Evolutionary conservation across 352 stramenopile genomes (phyloP).

Genomic region (Globisporangium paroecandrum): DNA sequence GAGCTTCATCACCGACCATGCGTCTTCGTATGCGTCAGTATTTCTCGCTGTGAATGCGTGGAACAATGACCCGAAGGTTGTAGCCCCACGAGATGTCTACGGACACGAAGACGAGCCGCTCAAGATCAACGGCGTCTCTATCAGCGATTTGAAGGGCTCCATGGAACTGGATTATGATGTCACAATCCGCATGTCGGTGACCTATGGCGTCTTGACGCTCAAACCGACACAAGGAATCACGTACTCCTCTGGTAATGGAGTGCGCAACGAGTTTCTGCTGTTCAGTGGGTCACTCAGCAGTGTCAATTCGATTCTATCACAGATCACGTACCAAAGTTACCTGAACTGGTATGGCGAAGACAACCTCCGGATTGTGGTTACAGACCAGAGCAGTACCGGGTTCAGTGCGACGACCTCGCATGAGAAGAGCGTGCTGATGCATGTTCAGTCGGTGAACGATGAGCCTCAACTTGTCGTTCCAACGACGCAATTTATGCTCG

Average conservation of each 20-base stretch:
- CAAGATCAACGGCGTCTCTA: constrained; percentile 34
- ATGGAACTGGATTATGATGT: constrained; percentile 65
- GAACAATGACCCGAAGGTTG: constrained; percentile 67
- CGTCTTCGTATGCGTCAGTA: constrained; percentile 61
- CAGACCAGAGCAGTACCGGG: constrained; percentile 62
- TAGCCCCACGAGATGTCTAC: constrained; percentile 27
- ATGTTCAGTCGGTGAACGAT: constrained; percentile 62
- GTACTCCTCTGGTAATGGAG: constrained; percentile 45
- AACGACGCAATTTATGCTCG: constrained; percentile 40
- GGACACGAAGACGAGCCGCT: constrained; percentile 51
- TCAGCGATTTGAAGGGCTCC: constrained; percentile 44
- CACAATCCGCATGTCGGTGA: constrained; percentile 48
- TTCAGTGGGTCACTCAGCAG: constrained; percentile 58
- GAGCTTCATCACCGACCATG: constrained; percentile 66
- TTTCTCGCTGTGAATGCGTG: constrained; percentile 66
- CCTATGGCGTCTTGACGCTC: constrained; percentile 52
- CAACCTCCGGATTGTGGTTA: constrained; percentile 44
- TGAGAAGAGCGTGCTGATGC: constrained; percentile 32
- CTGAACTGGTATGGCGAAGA: constrained; percentile 79
- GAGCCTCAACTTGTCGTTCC: constrained; percentile 49
- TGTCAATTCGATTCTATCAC: constrained; percentile 53
- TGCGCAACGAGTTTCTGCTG: constrained; percentile 51
- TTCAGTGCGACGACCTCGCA: constrained; percentile 39
- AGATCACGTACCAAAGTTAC: constrained; percentile 51
- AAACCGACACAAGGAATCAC: constrained; percentile 58